These are phyloP conservation scores for Nakazawaea ishiwadae DNA, from an alignment of 805 yeast species.

Conservation along the genomic window DNA sequence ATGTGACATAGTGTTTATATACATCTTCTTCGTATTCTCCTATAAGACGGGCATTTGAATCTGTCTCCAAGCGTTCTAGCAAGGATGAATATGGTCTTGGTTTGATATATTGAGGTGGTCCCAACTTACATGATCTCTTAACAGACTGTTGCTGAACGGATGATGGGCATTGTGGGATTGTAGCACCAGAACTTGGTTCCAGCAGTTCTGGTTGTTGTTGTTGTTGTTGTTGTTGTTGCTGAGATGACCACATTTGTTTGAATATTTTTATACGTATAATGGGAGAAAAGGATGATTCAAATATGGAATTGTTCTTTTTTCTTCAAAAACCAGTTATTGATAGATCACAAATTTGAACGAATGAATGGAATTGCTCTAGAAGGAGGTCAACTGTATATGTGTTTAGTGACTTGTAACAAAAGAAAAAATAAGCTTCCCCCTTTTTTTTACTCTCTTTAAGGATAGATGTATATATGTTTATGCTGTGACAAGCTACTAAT, in stretches of 20 bases:
- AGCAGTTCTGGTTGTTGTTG: background rate
- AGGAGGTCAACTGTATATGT: too few species aligned
- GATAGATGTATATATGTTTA: too few species aligned
- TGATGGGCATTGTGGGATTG: background rate
- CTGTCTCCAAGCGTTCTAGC: constrained; percentile 44
- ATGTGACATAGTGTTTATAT: constrained; percentile 30
- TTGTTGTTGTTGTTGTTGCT: background rate
- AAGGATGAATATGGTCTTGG: constrained; percentile 32
- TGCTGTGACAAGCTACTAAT: too few species aligned
- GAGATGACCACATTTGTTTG: background rate
- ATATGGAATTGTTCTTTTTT: too few species aligned
- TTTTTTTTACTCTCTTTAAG: too few species aligned
- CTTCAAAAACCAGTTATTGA: too few species aligned
- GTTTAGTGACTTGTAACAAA: too few species aligned
- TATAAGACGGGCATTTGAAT: constrained; percentile 35
- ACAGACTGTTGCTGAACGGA: background rate
- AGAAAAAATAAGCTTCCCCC: too few species aligned
- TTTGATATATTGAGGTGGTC: constrained; percentile 28
- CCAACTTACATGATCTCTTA: constrained; percentile 14
- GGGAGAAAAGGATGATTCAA: too few species aligned
- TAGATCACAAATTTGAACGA: too few species aligned
- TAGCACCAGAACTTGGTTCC: constrained; percentile 6
- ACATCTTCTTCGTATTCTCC: constrained; percentile 39
- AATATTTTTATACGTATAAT: too few species aligned
- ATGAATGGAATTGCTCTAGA: too few species aligned